Conservation (phyloP, 345 rosid genomes). For the Alliaria petiolata region DNA sequence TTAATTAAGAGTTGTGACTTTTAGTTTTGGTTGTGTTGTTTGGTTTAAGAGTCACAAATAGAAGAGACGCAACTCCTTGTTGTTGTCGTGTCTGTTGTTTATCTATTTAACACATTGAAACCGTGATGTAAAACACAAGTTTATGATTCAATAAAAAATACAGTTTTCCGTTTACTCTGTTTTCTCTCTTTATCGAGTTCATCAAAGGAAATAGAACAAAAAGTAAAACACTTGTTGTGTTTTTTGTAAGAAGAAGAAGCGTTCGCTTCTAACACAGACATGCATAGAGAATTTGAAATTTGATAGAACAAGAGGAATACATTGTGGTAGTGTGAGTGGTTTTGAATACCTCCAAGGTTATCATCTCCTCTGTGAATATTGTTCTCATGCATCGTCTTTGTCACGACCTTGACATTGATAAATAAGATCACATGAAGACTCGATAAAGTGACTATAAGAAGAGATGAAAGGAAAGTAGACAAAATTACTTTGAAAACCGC, state of each 20-base stretch:
- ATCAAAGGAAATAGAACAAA: no score
- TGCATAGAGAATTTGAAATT: not conserved
- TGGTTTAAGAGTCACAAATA: not conserved
- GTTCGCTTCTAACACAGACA: no score
- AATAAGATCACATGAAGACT: not conserved
- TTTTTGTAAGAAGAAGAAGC: no score
- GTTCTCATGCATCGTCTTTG: conserved; percentile 90
- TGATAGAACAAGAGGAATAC: conserved; percentile 37
- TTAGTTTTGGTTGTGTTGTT: not conserved
- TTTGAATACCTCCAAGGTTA: conserved; percentile 79
- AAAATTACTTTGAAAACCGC: conserved; percentile 68
- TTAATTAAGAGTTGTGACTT: not conserved
- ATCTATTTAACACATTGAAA: not conserved
- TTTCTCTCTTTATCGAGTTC: no score
- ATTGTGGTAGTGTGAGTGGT: conserved; percentile 86
- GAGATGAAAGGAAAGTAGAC: not conserved
- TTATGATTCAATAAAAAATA: not conserved
- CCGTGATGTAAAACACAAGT: not conserved
- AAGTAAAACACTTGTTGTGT: no score
- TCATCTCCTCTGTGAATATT: conserved; percentile 76
- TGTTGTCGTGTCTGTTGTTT: not conserved
- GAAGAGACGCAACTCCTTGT: not conserved
- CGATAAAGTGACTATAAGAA: conserved; percentile 6
- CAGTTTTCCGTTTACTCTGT: no score
- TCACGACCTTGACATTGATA: conserved; percentile 49